Evolutionary conservation across 106 monocot species (phyloP), one percentile per base, ranked within the genome.

Genomic region (Allium fistulosum): DNA sequence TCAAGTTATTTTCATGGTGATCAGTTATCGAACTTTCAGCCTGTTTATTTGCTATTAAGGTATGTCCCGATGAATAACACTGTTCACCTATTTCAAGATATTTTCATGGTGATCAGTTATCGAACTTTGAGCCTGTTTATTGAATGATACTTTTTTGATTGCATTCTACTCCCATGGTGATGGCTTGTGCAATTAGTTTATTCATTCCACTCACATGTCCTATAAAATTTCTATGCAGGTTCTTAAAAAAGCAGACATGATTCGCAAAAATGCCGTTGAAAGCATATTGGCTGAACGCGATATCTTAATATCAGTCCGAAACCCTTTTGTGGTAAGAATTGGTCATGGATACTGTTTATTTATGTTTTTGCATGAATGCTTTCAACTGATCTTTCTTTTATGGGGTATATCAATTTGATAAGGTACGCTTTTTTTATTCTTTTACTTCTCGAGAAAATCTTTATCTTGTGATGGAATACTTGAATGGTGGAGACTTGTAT

Each of bases 401-500:
- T 49, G 11, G 46, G 51, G 66, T 18, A 48, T 77, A 17, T 55
- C 53, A 4, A 55, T 17, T 70, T 85, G 17, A 69, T 46, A 58
- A 99, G 97, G 97, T 99, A 10, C 87, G 99, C 0, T 99, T 99
- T 65, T 99, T 93, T 75, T 99, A 93, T 81, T 99, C 99, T 50
- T 99, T 99, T 67, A 99, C 99, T 53, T 99, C 90, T 15, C 80
- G 85, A 47, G 99, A 99, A 73, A 99, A 93, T 68, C 79, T 99
- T 46, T 99, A 99, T 79, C 87, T 99, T 72, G 99, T 99, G 48
- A 99, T 99, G 99, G 99, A 99, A 75, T 99, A 99, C 76, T 81
- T 99, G 63, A 99, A 99, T 72, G 99, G 99, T 58, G 99, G 99
- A 2, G 99, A 99, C 66, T 71, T 99, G 4, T 99, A 99, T 81